phyloP scores from a whole-genome alignment of 1,139 yeast genomes.

The Zygoascus sp. region DNA sequence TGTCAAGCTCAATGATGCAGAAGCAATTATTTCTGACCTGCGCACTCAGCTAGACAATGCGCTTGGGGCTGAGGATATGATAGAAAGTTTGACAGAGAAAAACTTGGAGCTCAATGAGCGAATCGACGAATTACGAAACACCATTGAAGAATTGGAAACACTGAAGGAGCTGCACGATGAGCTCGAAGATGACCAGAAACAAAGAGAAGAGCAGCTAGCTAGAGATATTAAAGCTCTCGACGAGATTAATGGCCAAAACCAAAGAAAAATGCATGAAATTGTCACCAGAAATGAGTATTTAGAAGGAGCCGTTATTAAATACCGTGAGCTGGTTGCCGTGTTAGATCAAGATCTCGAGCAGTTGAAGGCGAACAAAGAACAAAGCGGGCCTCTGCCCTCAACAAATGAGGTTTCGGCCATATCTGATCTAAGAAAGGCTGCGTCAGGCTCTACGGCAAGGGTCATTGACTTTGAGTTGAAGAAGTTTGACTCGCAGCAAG shows the following conservation, averaged over 20 bases:
- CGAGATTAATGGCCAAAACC: slow-evolving; percentile 32
- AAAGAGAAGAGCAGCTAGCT: slow-evolving; percentile 52
- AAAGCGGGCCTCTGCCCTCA: neutral
- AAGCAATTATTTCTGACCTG: slow-evolving; percentile 43
- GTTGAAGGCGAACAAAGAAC: slow-evolving; percentile 20
- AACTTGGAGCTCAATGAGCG: slow-evolving; percentile 46
- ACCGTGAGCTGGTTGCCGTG: slow-evolving; percentile 31
- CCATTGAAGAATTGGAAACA: slow-evolving; percentile 56
- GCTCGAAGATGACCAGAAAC: slow-evolving; percentile 54
- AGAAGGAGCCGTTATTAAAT: slow-evolving; percentile 31
- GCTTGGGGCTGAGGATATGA: slow-evolving; percentile 39
- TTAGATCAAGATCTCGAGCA: slow-evolving; percentile 31
- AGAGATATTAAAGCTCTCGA: slow-evolving; percentile 42
- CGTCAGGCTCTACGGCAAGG: slow-evolving; percentile 22
- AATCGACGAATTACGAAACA: slow-evolving; percentile 39
- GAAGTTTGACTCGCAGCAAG: slow-evolving; percentile 28
- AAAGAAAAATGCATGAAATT: slow-evolving; percentile 32
- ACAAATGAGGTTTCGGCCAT: neutral
- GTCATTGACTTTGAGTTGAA: slow-evolving; percentile 29
- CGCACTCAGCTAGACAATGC: slow-evolving; percentile 39
- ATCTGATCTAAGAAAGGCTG: slow-evolving; percentile 1
- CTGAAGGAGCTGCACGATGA: slow-evolving; percentile 57
- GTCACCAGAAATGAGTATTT: slow-evolving; percentile 37
- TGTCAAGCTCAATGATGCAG: slow-evolving; percentile 40
- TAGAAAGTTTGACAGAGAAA: slow-evolving; percentile 54